These are phyloP conservation scores for Sechiopsis laciniata DNA, from an alignment of 306 rosid species.

Conservation along the genomic window DNA sequence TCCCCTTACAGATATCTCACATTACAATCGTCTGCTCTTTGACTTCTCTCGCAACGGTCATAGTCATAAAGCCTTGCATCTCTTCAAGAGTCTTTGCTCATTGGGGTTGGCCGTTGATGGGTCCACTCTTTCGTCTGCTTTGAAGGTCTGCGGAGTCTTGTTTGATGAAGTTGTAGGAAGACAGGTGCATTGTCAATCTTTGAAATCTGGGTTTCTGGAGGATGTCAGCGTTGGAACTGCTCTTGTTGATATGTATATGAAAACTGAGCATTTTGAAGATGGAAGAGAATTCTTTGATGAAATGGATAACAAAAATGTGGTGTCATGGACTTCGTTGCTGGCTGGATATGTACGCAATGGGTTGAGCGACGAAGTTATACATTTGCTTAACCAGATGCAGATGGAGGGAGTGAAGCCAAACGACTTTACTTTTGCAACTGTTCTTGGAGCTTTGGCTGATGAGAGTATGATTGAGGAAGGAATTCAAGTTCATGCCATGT, in stretches of 20 bases:
- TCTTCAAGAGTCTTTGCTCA: constrained; percentile 35
- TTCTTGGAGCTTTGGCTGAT: constrained; percentile 57
- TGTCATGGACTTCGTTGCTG: constrained; percentile 74
- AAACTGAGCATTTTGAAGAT: constrained; percentile 41
- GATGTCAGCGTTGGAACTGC: constrained; percentile 71
- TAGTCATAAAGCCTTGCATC: constrained; percentile 41
- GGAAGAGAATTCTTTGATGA: constrained; percentile 69
- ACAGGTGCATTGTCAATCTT: constrained; percentile 59
- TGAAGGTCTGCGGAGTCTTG: constrained; percentile 50
- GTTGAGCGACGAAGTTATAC: constrained; percentile 32
- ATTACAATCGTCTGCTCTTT: constrained; percentile 43
- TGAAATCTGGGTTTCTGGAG: constrained; percentile 49
- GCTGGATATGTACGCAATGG: constrained; percentile 55
- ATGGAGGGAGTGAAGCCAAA: constrained; percentile 51
- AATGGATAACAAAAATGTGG: constrained; percentile 62
- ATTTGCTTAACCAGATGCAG: constrained; percentile 48
- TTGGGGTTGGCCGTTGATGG: constrained; percentile 36
- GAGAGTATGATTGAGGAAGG: constrained; percentile 42
- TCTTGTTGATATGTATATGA: constrained; percentile 83
- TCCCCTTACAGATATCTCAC: constrained; percentile 33
- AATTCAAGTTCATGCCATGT: constrained; percentile 52
- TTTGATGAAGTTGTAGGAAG: constrained; percentile 48
- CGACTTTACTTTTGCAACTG: constrained; percentile 43
- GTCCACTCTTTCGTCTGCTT: constrained; percentile 46
- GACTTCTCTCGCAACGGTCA: constrained; percentile 37